Evolutionary conservation across 148 eudicot species (phyloP), one percentile per base, ranked within the genome.

Genomic region (Selenicereus undatus): DNA sequence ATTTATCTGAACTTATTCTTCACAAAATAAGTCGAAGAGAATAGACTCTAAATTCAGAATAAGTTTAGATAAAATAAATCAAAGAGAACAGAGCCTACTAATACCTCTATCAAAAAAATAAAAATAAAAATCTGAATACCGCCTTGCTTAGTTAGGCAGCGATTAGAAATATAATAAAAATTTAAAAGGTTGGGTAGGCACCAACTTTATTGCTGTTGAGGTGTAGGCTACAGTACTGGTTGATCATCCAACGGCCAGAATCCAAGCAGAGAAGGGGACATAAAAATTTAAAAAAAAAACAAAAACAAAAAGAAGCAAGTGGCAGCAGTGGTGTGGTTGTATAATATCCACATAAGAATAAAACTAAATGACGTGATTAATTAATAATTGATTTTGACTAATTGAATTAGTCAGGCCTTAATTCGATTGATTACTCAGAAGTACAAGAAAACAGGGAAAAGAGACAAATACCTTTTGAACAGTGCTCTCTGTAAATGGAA

Each of bases 131-230:
- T 32, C 32, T 2, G 2, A 32, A 1, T 32, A 32, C 52, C 42
- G 22, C 21, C 10, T 42, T 7, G 50, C 52, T 72, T 17, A 72
- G 17, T 72, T 39, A 39, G 75, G 75, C 51, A 72, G 24, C 24
- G 76, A 74, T 74, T 51, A 74, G 76, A 74, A n/a, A 72, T 39
- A 11, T n/a, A 45, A 10, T 74, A 26, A 22, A 74, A 66, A 66
- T 22, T 62, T 62, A 62, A 62, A 4, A 48, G 17, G 71, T 26
- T 26, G 18, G 52, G 32, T 50, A 48, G 76, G 60, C 24, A 35
- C 60, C 27, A 74, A 52, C 76, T 74, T 48, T 2, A 27, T 18
- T 18, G 68, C 27, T 22, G 68, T n/a, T 22, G 68, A 62, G 68
- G 24, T 62, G 52, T 48, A 32, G 32, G 2, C 32, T 32, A 48